Conservation (phyloP, 208 protist species). For the Acanthamoeba sp. region DNA sequence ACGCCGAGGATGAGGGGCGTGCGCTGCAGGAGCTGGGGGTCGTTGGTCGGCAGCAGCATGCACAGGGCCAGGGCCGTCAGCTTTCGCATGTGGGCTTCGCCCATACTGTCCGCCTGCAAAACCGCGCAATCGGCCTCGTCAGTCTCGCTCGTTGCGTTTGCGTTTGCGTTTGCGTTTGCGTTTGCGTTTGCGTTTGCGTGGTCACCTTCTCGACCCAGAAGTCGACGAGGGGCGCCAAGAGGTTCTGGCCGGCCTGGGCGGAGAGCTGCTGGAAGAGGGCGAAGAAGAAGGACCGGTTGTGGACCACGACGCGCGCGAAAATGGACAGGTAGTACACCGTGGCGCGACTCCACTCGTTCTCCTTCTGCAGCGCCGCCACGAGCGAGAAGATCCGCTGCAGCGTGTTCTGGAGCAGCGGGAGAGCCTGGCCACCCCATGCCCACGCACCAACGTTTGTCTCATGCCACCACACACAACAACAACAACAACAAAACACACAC, state of each 20-base stretch:
- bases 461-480: background rate
- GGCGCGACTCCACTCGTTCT: slow-evolving; percentile 47
- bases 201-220: slow-evolving; percentile 66
- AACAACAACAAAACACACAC: background rate
- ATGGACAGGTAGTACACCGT: slow-evolving; percentile 72
- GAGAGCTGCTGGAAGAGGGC: slow-evolving; percentile 70
- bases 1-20: slow-evolving; percentile 51
- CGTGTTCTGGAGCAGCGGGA: slow-evolving; percentile 1
- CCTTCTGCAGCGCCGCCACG: slow-evolving; percentile 31
- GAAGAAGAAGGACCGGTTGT: slow-evolving; percentile 63
- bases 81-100: slow-evolving; percentile 66
- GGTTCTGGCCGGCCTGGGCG: slow-evolving; percentile 28
- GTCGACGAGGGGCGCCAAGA: slow-evolving; percentile 28
- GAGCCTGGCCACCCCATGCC: background rate
- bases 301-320: slow-evolving; percentile 62
- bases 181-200: too few species aligned
- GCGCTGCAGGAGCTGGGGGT: slow-evolving; percentile 37
- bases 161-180: too few species aligned
- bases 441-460: background rate
- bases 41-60: slow-evolving; percentile 48
- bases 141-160: too few species aligned
- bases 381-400: slow-evolving; percentile 55
- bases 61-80: slow-evolving; percentile 63
- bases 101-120: slow-evolving; percentile 46
- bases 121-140: too few species aligned